These are phyloP conservation scores for Trypanosoma rangeli DNA, from an alignment of 208 protist species.

Conservation along the genomic window DNA sequence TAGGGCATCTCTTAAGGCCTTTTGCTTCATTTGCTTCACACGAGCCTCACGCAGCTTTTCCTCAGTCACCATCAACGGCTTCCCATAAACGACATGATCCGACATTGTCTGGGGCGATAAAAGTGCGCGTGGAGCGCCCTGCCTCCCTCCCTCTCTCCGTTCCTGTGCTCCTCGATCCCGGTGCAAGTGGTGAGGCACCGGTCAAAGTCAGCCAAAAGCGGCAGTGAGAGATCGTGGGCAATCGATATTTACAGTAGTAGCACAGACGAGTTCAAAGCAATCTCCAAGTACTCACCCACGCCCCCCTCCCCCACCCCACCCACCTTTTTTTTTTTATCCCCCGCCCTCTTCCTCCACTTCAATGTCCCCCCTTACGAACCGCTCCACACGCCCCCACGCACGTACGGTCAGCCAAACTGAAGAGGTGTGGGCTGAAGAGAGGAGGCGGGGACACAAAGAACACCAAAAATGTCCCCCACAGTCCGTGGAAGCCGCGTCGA, in stretches of 20 bases:
- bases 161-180: neutral
- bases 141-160: conserved; percentile 5
- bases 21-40: conserved; percentile 65
- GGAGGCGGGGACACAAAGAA: neutral
- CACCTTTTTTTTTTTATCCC: too few species aligned
- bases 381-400: too few species aligned
- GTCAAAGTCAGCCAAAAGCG: conserved; percentile 5
- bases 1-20: conserved; percentile 55
- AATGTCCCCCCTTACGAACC: too few species aligned
- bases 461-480: neutral
- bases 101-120: conserved; percentile 31
- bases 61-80: conserved; percentile 59
- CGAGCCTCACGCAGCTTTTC: conserved; percentile 57
- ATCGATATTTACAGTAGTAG: neutral
- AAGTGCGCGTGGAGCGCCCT: neutral
- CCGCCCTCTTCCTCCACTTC: too few species aligned
- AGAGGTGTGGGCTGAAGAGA: too few species aligned
- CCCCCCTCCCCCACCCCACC: too few species aligned
- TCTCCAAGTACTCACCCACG: too few species aligned
- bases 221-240: neutral
- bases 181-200: neutral
- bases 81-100: conserved; percentile 40
- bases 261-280: neutral
- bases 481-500: neutral
- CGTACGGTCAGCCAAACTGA: too few species aligned